These are phyloP conservation scores for Pseudonitzschia multiseries DNA, from an alignment of 108 stramenopile species.

Conservation along the genomic window DNA sequence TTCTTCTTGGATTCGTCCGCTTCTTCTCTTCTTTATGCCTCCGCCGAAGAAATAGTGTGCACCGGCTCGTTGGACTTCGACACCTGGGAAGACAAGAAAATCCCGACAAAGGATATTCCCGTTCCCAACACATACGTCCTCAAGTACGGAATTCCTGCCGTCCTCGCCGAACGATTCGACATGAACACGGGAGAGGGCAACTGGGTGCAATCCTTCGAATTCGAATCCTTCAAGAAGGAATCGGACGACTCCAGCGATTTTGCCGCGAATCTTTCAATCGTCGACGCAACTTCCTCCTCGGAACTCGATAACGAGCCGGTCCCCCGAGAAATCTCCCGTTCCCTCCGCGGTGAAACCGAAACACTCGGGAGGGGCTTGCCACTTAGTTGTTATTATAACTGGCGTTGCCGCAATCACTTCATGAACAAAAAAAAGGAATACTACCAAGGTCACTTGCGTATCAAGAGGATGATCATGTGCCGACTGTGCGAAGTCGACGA, in stretches of 20 bases:
- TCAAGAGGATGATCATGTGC: neutral
- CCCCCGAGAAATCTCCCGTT: neutral
- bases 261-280: no score
- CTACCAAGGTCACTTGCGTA: neutral
- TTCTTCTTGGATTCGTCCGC: neutral
- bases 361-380: no score
- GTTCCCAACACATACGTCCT: neutral
- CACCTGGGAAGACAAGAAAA: neutral
- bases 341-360: neutral
- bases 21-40: neutral
- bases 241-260: neutral
- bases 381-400: neutral
- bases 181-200: neutral
- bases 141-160: neutral
- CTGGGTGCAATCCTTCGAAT: neutral
- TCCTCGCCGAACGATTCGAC: neutral
- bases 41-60: neutral
- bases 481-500: neutral
- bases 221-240: neutral
- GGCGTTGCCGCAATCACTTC: neutral
- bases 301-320: no score
- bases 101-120: neutral
- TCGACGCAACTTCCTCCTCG: no score
- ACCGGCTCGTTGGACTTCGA: neutral
- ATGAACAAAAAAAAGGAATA: neutral